A percentile compares a stretch with the other conserved stretches of the same genome.
phyloP scores from a whole-genome alignment of 2,329 filamentous ascomycete species.

The Pseudogymnoascus sp. region DNA sequence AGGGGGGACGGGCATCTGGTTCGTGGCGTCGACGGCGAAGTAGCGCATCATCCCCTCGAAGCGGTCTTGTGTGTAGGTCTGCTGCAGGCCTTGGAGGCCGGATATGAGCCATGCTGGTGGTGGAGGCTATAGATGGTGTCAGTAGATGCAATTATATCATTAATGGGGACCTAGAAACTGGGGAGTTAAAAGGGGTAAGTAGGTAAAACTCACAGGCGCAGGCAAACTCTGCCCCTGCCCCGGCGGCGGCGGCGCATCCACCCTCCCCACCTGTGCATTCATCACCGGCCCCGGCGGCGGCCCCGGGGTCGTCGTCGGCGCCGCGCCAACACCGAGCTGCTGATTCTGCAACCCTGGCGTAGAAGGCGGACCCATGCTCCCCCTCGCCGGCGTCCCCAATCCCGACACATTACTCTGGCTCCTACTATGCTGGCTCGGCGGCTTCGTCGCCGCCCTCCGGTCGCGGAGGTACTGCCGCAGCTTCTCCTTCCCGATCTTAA shows the following conservation, averaged over 20 bases:
- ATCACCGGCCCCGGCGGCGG: slow-evolving; percentile 32
- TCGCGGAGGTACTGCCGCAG: slow-evolving; percentile 60
- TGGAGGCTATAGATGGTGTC: slow-evolving; percentile 52
- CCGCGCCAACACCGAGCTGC: slow-evolving; percentile 16
- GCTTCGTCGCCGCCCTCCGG: slow-evolving; percentile 36
- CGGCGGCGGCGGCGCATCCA: slow-evolving; percentile 59
- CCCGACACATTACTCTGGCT: slow-evolving; percentile 39
- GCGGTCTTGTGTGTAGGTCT: slow-evolving; percentile 67
- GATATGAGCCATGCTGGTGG: slow-evolving; percentile 78
- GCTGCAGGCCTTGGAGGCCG: slow-evolving; percentile 65
- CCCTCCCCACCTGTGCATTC: slow-evolving; percentile 55
- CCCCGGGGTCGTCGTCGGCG: slow-evolving; percentile 25
- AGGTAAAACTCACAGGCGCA: slow-evolving; percentile 49
- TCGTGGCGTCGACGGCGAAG: slow-evolving; percentile 68
- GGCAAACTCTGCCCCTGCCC: slow-evolving; percentile 49
- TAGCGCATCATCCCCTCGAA: slow-evolving; percentile 93
- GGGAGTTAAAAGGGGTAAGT: slow-evolving; percentile 12
- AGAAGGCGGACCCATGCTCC: slow-evolving; percentile 48
- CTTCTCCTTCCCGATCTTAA: slow-evolving; percentile 67
- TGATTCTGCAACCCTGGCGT: slow-evolving; percentile 31
- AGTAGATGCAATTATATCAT: too few relatives aligned
- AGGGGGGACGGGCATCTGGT: slow-evolving; percentile 50
- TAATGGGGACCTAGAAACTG: too few relatives aligned
- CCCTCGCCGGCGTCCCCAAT: slow-evolving; percentile 43
- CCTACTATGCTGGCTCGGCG: slow-evolving; percentile 37